phyloP scores from a whole-genome alignment of 225 moss, liverwort and hornwort species.

The Marchantia polymorpha region DNA sequence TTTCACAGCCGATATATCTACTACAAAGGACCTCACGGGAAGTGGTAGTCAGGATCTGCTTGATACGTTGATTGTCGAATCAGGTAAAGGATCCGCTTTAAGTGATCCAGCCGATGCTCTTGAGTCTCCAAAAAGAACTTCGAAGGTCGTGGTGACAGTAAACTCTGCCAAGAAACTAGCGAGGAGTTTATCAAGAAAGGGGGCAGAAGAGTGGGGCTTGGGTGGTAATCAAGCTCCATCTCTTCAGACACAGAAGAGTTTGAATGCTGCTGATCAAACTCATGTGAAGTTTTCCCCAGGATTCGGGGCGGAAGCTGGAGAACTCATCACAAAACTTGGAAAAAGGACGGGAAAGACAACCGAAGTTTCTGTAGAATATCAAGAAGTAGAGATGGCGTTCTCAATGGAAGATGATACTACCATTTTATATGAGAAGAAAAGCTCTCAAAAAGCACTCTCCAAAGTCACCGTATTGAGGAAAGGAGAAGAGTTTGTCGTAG shows the following conservation, averaged over 20 bases:
- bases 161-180: slow-evolving; percentile 46
- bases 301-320: not conserved
- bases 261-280: slow-evolving; percentile 22
- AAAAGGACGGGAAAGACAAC: not conserved
- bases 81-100: not conserved
- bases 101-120: slow-evolving; percentile 4
- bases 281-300: not conserved
- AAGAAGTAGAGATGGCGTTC: not conserved
- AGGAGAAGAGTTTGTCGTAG: slow-evolving; percentile 13
- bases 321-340: not conserved
- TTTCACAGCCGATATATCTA: not conserved
- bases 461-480: slow-evolving; percentile 17
- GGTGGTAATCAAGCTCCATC: slow-evolving; percentile 1
- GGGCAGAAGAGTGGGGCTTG: slow-evolving; percentile 20
- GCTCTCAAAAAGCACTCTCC: slow-evolving; percentile 7
- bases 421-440: slow-evolving; percentile 25
- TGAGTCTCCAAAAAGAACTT: slow-evolving; percentile 15
- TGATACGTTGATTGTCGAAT: not conserved
- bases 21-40: not conserved
- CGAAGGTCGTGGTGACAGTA: slow-evolving; percentile 32
- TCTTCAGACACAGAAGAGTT: not conserved
- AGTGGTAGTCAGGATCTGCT: slow-evolving; percentile 1
- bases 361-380: not conserved
- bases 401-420: slow-evolving; percentile 22
- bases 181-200: slow-evolving; percentile 31